Conservation (phyloP, 129 eudicot genomes). For the Tanacetum coccineum region DNA sequence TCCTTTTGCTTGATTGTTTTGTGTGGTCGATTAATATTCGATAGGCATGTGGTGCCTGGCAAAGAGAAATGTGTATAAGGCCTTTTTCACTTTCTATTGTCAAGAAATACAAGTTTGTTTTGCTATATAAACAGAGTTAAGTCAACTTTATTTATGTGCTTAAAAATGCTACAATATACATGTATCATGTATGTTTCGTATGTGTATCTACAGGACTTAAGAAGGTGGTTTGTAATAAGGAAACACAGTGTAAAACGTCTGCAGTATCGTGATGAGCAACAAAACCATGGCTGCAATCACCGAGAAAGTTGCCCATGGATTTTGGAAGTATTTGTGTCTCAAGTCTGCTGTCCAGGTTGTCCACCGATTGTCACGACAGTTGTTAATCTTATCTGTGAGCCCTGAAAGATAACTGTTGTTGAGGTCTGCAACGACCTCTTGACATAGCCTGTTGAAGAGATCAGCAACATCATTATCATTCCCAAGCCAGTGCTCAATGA, state of each 20-base stretch:
- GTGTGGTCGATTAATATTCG: constrained; percentile 10
- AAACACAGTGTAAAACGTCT: constrained; percentile 6
- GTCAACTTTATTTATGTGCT: constrained; percentile 2
- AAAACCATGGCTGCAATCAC: constrained; percentile 4
- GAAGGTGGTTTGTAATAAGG: constrained; percentile 1
- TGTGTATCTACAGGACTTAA: constrained; percentile 1
- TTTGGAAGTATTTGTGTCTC: not conserved
- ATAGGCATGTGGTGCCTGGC: constrained; percentile 17
- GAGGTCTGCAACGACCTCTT: constrained; percentile 69
- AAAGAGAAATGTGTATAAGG: not conserved
- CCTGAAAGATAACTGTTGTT: constrained; percentile 66
- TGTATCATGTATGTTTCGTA: not conserved
- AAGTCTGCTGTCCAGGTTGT: constrained; percentile 28
- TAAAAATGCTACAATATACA: not conserved
- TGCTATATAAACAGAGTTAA: not conserved
- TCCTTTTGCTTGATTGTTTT: not conserved
- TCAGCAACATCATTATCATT: constrained; percentile 66
- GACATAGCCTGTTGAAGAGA: constrained; percentile 62
- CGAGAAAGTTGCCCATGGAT: constrained; percentile 4
- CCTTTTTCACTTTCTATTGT: not conserved
- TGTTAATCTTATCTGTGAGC: constrained; percentile 60
- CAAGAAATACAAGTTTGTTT: not conserved
- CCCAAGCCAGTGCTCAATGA: constrained; percentile 78
- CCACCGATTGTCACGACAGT: constrained; percentile 58
- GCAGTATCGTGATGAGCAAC: not conserved